These are phyloP conservation scores for Hanseniaspora meyeri DNA, from an alignment of 805 yeast genomes.

Conservation along the genomic window DNA sequence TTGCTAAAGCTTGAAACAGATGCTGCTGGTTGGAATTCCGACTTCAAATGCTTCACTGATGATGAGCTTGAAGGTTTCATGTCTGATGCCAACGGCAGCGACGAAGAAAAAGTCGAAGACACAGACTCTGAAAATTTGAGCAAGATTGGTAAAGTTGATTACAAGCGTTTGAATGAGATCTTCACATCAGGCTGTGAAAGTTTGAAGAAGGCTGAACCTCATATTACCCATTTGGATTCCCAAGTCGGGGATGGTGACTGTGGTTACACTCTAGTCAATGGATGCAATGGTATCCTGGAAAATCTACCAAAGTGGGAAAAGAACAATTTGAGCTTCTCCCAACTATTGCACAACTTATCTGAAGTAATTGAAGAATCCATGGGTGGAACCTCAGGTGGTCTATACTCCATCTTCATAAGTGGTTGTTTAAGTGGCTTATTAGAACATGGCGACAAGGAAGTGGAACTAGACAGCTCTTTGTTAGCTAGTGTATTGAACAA, in stretches of 20 bases:
- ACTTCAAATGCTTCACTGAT: conserved; percentile 19
- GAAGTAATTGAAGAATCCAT: conserved; percentile 77
- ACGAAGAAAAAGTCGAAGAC: conserved; percentile 17
- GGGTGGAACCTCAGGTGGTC: conserved; percentile 97
- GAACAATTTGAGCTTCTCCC: conserved; percentile 38
- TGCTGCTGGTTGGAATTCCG: conserved; percentile 67
- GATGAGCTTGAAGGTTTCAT: conserved; percentile 25
- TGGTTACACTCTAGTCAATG: conserved; percentile 78
- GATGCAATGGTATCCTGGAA: conserved; percentile 58
- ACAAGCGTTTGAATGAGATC: conserved; percentile 26
- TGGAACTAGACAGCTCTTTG: conserved; percentile 24
- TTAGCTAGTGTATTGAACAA: conserved; percentile 39
- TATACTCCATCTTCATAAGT: conserved; percentile 73
- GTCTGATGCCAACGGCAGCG: not conserved
- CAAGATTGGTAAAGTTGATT: conserved; percentile 30
- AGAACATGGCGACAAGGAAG: conserved; percentile 18
- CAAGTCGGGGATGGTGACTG: conserved; percentile 96
- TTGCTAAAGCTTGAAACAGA: conserved; percentile 59
- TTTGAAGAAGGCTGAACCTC: conserved; percentile 58
- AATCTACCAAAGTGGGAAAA: conserved; percentile 36
- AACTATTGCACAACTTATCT: conserved; percentile 47
- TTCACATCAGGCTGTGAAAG: conserved; percentile 40
- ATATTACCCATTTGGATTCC: conserved; percentile 73
- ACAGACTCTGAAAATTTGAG: conserved; percentile 25
- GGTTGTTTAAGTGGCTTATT: conserved; percentile 52